Base-by-base conservation (phyloP, 495 filamentous ascomycete genomes). In the Neurospora discreta region DNA sequence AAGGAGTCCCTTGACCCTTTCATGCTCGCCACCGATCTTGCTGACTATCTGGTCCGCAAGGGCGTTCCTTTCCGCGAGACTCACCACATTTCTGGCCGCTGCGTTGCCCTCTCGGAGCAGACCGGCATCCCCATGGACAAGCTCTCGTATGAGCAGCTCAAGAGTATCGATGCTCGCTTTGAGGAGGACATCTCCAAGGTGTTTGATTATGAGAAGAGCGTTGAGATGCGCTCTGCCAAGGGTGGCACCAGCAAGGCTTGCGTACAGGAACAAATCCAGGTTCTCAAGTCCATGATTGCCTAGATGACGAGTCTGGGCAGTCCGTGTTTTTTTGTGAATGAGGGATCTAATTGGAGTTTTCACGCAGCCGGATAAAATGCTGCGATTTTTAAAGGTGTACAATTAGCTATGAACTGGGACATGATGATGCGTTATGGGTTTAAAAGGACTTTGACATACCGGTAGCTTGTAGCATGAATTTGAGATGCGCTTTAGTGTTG, bases 21-120 rank as follows among this genome's bases (percentile, higher is more conserved):
- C 73, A 93, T 93, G 90, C 87, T 92, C 23, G 90, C 89, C 40
- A 93, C 91, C 26, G 94, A 97, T 76, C 84, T 97, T 46, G 95
- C 94, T 26, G 94, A 97, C 78, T 97, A 96, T 80, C 86, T 97
- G 5, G 95, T 97, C 44, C 87, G 92, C 75, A 95, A 95, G 85
- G 93, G 93, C 42, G 91, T 95, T 26, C 90, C 90, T 9, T 92
- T 92, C 84, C 82, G 90, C 23, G 91, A 97, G 84, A 92, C 93
- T 1, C 93, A 97, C 84, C 93, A 97, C 81, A 94, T 97, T 79
- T 91, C 90, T 4, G 95, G 95, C 13, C 88, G 87, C 46, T 87
- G 92, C 10, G 94, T 97, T 16, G 89, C 89, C 33, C 77, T 78
- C 38, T 81, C 81, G 0, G 94, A 97, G 84, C 82, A 91, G 75